Evolutionary conservation across 2,329 filamentous ascomycete species (phyloP).

Genomic region (Didymella sp.): DNA sequence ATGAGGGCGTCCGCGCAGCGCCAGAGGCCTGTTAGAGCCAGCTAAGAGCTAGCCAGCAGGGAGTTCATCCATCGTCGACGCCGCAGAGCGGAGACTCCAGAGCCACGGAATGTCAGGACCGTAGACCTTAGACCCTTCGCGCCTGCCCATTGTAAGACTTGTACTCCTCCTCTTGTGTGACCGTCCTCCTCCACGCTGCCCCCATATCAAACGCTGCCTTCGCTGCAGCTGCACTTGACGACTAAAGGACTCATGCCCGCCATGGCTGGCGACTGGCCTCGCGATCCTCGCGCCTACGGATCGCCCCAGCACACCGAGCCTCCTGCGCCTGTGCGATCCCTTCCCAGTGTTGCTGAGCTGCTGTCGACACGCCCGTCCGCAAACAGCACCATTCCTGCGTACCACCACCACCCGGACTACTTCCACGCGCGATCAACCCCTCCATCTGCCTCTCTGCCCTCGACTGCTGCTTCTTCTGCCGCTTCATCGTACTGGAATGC

Average conservation of each 20-base stretch:
- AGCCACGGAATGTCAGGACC: conserved; percentile 11
- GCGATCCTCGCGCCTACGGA: conserved; percentile 16
- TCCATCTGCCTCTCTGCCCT: conserved; percentile 16
- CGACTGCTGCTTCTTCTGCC: conserved; percentile 8
- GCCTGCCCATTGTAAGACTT: conserved; percentile 14
- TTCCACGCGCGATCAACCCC: conserved; percentile 13
- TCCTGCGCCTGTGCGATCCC: conserved; percentile 23
- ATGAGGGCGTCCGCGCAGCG: conserved; percentile 18
- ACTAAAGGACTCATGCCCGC: conserved; percentile 18
- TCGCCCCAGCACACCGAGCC: conserved; percentile 13
- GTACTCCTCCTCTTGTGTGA: conserved; percentile 16
- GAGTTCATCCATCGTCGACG: conserved; percentile 16
- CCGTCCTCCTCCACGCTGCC: conserved; percentile 14
- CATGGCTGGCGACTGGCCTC: conserved; percentile 23
- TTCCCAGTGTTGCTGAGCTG: conserved; percentile 36
- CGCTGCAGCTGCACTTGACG: conserved; percentile 7
- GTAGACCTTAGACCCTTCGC: conserved; percentile 7
- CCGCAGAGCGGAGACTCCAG: conserved; percentile 20
- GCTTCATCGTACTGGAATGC: conserved; percentile 15
- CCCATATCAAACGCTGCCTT: conserved; percentile 18
- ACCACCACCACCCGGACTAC: conserved; percentile 27
- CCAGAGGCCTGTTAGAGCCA: conserved; percentile 9
- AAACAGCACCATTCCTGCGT: conserved; percentile 19
- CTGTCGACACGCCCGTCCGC: conserved; percentile 25
- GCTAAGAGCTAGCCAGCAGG: conserved; percentile 16